These are phyloP conservation scores for Rhypophila decipiens DNA, from an alignment of 495 filamentous ascomycete genomes.

Conservation along the genomic window DNA sequence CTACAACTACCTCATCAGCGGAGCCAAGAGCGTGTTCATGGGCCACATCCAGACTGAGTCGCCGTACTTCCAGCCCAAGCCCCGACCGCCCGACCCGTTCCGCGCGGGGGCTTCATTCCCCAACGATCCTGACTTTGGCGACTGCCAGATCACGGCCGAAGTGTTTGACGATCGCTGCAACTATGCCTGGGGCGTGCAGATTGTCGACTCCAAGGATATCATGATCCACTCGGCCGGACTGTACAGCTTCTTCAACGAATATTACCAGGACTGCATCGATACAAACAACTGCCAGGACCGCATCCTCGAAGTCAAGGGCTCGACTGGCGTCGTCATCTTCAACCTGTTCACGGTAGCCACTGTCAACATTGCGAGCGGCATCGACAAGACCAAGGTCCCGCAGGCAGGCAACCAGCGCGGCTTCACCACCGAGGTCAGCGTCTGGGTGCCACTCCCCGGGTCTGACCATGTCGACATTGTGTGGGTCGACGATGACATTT, in stretches of 20 bases:
- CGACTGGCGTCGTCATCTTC: constrained; percentile 12
- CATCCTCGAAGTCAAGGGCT: constrained; percentile 22
- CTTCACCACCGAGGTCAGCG: constrained; percentile 18
- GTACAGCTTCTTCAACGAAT: constrained; percentile 58
- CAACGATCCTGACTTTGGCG: constrained; percentile 65
- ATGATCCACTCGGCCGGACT: constrained; percentile 48
- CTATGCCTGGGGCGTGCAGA: constrained; percentile 48
- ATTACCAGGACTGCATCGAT: constrained; percentile 31
- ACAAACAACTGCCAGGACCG: constrained; percentile 31
- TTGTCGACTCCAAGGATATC: constrained; percentile 39
- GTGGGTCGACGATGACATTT: constrained; percentile 13
- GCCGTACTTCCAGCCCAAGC: constrained; percentile 84
- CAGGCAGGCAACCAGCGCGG: constrained; percentile 9
- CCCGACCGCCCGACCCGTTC: constrained; percentile 57
- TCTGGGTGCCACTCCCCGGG: constrained; percentile 15
- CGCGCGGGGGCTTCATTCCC: constrained; percentile 50
- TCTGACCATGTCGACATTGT: constrained; percentile 11
- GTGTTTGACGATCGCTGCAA: constrained; percentile 27
- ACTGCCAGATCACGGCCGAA: constrained; percentile 17
- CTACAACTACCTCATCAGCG: constrained; percentile 72
- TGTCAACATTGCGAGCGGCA: constrained; percentile 10
- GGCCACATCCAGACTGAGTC: constrained; percentile 81
- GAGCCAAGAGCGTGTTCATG: constrained; percentile 65
- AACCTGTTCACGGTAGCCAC: constrained; percentile 21
- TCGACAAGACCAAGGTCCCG: constrained; percentile 2